Percentiles rank a stretch among this genome's conserved stretches.
Evolutionary conservation across 1,284 basidiomycete species (phyloP).

Genomic region (Leccinum fallax): DNA sequence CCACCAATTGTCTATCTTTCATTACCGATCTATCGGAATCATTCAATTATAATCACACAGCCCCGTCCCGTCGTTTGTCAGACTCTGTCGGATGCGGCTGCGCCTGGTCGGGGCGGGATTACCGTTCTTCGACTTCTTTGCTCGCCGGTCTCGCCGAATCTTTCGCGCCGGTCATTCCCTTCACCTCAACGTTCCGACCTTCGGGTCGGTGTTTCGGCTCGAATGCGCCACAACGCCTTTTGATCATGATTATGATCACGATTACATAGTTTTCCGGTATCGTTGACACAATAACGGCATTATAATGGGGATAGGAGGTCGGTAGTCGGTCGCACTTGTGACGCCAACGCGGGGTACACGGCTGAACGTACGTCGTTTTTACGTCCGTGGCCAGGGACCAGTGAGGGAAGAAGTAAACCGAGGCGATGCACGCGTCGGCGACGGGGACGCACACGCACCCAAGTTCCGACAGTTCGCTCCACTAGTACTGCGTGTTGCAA

Average conservation of each 20-base stretch:
- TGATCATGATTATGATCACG: background rate
- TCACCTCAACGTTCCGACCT: background rate
- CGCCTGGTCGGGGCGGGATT: background rate
- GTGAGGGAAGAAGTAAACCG: background rate
- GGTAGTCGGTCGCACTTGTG: background rate
- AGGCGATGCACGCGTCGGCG: background rate
- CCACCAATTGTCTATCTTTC: background rate
- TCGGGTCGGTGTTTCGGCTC: background rate
- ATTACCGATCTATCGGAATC: background rate
- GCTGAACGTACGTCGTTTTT: background rate
- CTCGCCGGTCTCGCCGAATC: background rate
- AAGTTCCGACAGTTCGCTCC: background rate
- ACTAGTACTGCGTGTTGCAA: background rate
- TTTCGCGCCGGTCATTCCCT: background rate
- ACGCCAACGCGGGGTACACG: background rate
- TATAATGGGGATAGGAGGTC: background rate
- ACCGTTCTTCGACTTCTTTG: background rate
- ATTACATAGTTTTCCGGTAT: background rate
- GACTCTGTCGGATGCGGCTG: background rate
- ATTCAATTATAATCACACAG: background rate
- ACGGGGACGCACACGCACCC: background rate
- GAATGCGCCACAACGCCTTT: background rate
- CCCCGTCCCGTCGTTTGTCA: background rate
- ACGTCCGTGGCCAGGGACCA: background rate
- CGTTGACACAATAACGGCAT: background rate